Conservation (phyloP, 208 protist genomes). For the Tritrichomonas foetus region DNA sequence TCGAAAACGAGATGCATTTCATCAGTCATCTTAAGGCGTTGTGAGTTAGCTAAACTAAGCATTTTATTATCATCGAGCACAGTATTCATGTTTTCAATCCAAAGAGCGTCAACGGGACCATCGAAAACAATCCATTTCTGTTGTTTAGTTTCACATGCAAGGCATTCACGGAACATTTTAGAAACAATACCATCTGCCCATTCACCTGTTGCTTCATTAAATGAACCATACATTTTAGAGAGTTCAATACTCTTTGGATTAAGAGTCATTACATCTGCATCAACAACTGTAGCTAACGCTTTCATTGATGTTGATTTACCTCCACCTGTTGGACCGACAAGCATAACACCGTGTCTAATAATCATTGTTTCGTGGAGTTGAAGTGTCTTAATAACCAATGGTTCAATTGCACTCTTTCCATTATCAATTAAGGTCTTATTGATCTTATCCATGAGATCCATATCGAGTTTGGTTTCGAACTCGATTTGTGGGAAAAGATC, state of each 20-base stretch:
- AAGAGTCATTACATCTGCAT: conserved; percentile 72
- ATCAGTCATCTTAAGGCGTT: conserved; percentile 81
- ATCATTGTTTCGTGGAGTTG: conserved; percentile 44
- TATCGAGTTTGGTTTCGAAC: conserved; percentile 75
- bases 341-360: conserved; percentile 70
- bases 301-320: conserved; percentile 68
- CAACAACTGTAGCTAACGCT: conserved; percentile 10
- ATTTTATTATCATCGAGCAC: conserved; percentile 96
- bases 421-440: conserved; percentile 62
- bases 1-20: conserved; percentile 90
- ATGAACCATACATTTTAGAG: conserved; percentile 88
- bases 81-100: conserved; percentile 99
- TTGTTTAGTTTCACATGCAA: conserved; percentile 57
- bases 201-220: conserved; percentile 67
- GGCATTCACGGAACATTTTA: conserved; percentile 71
- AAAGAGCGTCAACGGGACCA: conserved; percentile 92
- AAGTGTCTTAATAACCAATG: conserved; percentile 27
- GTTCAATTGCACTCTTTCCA: not conserved
- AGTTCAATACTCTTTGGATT: conserved; percentile 92
- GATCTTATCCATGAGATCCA: conserved; percentile 74
- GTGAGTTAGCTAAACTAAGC: conserved; percentile 83
- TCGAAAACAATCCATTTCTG: conserved; percentile 91
- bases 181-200: conserved; percentile 70
- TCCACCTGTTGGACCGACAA: conserved; percentile 84
- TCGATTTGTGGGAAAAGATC: conserved; percentile 90